phyloP scores from a whole-genome alignment of 1,139 yeast species.

The Cylindricascospora bacillispora region DNA sequence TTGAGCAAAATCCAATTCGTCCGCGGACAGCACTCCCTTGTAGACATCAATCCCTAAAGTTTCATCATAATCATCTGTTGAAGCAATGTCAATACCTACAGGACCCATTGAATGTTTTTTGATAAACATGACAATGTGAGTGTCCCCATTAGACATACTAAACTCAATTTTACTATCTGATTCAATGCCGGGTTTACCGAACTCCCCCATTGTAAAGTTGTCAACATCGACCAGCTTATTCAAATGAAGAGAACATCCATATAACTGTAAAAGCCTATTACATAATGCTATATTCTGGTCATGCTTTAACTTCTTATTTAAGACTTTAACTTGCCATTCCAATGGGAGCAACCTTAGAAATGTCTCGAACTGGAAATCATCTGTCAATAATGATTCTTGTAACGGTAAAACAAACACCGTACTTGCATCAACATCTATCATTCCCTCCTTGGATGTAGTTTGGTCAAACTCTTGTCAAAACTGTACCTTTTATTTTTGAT shows the following conservation, averaged over 20 bases:
- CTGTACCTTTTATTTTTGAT: too few species aligned
- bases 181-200: conserved; percentile 32
- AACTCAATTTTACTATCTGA: conserved; percentile 32
- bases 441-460: too few species aligned
- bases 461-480: too few species aligned
- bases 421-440: too few species aligned
- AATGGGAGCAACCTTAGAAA: conserved; percentile 31
- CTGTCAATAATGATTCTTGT: conserved; percentile 4
- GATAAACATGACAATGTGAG: conserved; percentile 32
- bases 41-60: conserved; percentile 31
- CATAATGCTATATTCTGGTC: conserved; percentile 24
- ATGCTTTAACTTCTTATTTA: conserved; percentile 21
- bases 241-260: conserved; percentile 16
- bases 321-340: conserved; percentile 27
- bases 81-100: conserved; percentile 55
- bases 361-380: conserved; percentile 24
- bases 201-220: conserved; percentile 16
- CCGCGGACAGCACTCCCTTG: conserved; percentile 34
- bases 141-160: conserved; percentile 44
- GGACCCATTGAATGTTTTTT: conserved; percentile 9
- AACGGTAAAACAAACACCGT: too few species aligned
- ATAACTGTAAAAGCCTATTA: conserved; percentile 25
- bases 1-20: conserved; percentile 26
- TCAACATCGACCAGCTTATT: conserved; percentile 8
- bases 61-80: conserved; percentile 31